A percentile compares a stretch with the other conserved stretches of the same genome.
Evolutionary conservation across 495 filamentous ascomycete species (phyloP).

Genomic region (Podospora tetraspora): DNA sequence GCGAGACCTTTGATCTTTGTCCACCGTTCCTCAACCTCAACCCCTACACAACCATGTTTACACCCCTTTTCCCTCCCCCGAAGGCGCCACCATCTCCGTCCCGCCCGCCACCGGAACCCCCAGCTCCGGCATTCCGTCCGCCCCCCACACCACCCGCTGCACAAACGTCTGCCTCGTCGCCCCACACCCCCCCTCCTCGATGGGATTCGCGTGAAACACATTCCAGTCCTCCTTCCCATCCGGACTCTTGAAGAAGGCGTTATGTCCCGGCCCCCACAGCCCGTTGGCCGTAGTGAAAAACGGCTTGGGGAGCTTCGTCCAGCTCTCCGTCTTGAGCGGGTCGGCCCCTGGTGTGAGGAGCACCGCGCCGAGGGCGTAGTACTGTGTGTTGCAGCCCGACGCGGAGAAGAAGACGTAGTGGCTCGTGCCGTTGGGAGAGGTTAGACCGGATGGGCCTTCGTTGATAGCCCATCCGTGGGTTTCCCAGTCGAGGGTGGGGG

Average conservation of each 20-base stretch:
- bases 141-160: constrained; percentile 36
- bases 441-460: constrained; percentile 39
- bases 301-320: constrained; percentile 34
- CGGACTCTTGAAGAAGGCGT: constrained; percentile 41
- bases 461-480: constrained; percentile 45
- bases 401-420: constrained; percentile 43
- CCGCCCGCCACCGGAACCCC: constrained; percentile 30
- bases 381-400: constrained; percentile 46
- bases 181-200: constrained; percentile 40
- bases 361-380: constrained; percentile 46
- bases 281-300: constrained; percentile 37
- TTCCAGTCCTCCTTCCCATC: constrained; percentile 48
- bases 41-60: not conserved
- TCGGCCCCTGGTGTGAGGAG: constrained; percentile 39
- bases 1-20: too few relatives aligned
- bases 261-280: constrained; percentile 45
- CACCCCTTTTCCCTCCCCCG: constrained; percentile 8
- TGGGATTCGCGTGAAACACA: constrained; percentile 46
- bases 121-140: constrained; percentile 42
- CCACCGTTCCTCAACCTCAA: too few relatives aligned
- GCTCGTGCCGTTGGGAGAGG: constrained; percentile 33
- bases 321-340: constrained; percentile 32
- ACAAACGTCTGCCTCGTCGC: constrained; percentile 45
- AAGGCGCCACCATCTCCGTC: constrained; percentile 22
- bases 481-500: constrained; percentile 43